Evolutionary conservation across 768 basidiomycete species (phyloP).

Genomic region (Boletus rex-veris): DNA sequence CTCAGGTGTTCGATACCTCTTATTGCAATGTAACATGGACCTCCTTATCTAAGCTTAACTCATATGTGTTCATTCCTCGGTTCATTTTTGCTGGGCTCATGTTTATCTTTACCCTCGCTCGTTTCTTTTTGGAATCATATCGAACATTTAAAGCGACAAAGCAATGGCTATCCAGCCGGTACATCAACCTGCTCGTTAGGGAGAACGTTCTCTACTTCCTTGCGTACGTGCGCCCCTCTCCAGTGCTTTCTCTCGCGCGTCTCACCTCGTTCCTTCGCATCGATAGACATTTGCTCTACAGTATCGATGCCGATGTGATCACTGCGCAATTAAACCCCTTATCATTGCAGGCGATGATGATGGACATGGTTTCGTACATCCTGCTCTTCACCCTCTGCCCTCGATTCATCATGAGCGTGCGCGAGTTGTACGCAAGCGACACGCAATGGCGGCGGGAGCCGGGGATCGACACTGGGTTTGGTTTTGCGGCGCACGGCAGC

Average conservation of each 20-base stretch:
- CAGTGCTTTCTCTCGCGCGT: no score
- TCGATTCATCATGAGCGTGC: slow-evolving; percentile 1
- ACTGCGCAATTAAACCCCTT: no score
- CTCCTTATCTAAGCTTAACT: neutral
- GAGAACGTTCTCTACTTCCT: neutral
- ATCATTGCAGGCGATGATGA: neutral
- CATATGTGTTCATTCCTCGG: neutral
- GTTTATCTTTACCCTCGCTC: neutral
- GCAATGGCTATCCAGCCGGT: neutral
- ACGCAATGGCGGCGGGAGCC: no score
- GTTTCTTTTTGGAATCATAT: neutral
- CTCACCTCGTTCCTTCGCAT: neutral
- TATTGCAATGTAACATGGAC: neutral
- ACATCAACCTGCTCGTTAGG: neutral
- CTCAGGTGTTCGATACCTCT: neutral
- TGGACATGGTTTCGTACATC: neutral
- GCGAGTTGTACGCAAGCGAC: neutral
- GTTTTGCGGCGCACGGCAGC: neutral
- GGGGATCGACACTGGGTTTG: neutral
- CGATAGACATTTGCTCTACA: neutral
- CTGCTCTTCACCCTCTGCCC: neutral
- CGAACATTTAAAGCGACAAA: neutral
- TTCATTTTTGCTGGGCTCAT: neutral
- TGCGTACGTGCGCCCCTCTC: neutral
- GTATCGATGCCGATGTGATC: neutral